phyloP scores from a whole-genome alignment of 148 eudicot genomes.

The Camellia lanceoleosa region DNA sequence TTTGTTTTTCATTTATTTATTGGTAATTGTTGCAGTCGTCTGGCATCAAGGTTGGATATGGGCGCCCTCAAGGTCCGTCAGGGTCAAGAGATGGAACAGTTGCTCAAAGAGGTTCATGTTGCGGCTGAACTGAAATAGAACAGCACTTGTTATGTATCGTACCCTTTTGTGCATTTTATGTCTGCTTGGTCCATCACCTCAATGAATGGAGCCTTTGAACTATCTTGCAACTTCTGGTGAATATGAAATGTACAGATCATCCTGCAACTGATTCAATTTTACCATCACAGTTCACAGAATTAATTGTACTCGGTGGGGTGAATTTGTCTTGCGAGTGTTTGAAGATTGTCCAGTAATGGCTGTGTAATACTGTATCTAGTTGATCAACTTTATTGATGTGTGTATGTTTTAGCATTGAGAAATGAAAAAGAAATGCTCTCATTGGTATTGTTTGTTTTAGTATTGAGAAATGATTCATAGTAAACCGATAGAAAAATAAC shows the following conservation, averaged over 20 bases:
- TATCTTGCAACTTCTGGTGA: neutral
- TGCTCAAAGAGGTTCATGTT: constrained; percentile 56
- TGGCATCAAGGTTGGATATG: constrained; percentile 63
- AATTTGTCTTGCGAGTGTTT: neutral
- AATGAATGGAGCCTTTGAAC: too few species aligned
- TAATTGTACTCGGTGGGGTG: too few species aligned
- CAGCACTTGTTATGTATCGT: neutral
- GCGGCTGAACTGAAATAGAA: constrained; percentile 32
- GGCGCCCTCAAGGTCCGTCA: constrained; percentile 41
- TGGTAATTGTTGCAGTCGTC: constrained; percentile 43
- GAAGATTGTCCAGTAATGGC: neutral
- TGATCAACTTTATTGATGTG: too few species aligned
- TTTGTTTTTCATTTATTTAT: neutral
- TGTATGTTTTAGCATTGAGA: too few species aligned
- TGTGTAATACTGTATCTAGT: neutral
- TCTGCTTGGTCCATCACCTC: too few species aligned
- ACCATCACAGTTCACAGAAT: neutral
- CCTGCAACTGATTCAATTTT: neutral
- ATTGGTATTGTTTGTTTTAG: too few species aligned
- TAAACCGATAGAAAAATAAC: too few species aligned
- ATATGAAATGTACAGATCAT: constrained; percentile 2
- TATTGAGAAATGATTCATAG: too few species aligned
- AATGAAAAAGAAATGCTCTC: too few species aligned
- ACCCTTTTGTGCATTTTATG: neutral
- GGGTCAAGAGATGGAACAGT: constrained; percentile 61